Percentiles rank a stretch among this genome's conserved stretches.
These are phyloP conservation scores for Cordyceps tenuipes DNA, from an alignment of 2,329 filamentous ascomycete genomes.

Conservation along the genomic window DNA sequence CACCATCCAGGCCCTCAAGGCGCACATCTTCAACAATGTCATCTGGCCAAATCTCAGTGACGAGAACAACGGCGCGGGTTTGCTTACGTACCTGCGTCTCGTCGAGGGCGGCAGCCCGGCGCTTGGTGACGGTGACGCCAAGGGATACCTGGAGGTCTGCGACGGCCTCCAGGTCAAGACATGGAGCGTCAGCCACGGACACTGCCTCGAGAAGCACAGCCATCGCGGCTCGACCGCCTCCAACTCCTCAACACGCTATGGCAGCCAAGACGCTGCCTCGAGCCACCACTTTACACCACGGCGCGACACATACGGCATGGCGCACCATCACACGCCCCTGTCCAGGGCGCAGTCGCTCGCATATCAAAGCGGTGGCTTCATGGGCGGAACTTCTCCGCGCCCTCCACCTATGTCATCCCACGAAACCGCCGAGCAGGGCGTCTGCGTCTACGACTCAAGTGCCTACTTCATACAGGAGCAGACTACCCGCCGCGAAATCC, in stretches of 20 bases:
- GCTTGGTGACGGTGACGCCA: slow-evolving; percentile 68
- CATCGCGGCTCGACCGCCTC: slow-evolving; percentile 50
- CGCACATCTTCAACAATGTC: slow-evolving; percentile 92
- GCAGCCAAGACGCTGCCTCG: slow-evolving; percentile 38
- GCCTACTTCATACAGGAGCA: slow-evolving; percentile 87
- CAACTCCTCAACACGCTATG: slow-evolving; percentile 40
- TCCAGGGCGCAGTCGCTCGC: slow-evolving; percentile 22
- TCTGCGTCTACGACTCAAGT: slow-evolving; percentile 77
- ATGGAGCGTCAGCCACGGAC: slow-evolving; percentile 81
- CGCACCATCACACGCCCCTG: background rate
- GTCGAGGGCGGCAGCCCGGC: slow-evolving; percentile 82
- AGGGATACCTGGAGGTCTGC: slow-evolving; percentile 80
- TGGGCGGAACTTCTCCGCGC: slow-evolving; percentile 17
- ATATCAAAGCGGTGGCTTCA: slow-evolving; percentile 20
- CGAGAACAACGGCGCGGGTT: slow-evolving; percentile 86
- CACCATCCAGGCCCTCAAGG: slow-evolving; percentile 88
- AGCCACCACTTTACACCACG: slow-evolving; percentile 22
- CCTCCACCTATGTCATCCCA: slow-evolving; percentile 13
- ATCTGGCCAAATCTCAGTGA: slow-evolving; percentile 98
- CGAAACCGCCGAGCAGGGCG: slow-evolving; percentile 32
- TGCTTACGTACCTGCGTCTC: slow-evolving; percentile 83
- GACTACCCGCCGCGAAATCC: slow-evolving; percentile 61
- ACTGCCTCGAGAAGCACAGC: slow-evolving; percentile 67
- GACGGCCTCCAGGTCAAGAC: slow-evolving; percentile 85
- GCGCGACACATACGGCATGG: slow-evolving; percentile 19